Conservation (phyloP, 495 filamentous ascomycete genomes). For the Diplogelasinospora grovesii region DNA sequence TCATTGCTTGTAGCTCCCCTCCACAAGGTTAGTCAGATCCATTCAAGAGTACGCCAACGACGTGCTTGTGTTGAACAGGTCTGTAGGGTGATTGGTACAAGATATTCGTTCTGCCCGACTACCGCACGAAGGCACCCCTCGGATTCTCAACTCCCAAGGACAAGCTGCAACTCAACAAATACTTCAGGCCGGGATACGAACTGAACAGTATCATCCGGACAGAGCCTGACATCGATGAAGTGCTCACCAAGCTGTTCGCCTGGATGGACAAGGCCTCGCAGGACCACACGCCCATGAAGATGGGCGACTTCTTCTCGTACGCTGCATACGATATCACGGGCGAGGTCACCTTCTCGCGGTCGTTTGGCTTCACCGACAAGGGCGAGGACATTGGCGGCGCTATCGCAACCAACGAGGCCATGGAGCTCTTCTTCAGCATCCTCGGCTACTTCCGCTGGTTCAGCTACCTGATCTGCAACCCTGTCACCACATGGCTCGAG, state of each 20-base stretch:
- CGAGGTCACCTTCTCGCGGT: constrained; percentile 25
- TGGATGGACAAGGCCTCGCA: constrained; percentile 25
- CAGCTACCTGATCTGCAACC: constrained; percentile 34
- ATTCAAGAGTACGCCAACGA: no score
- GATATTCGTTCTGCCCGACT: constrained; percentile 32
- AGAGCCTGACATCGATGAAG: constrained; percentile 33
- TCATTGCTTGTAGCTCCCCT: constrained; percentile 19
- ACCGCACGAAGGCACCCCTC: constrained; percentile 38
- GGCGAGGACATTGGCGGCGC: constrained; percentile 35
- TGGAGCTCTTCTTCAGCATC: constrained; percentile 20
- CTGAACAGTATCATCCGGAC: constrained; percentile 36
- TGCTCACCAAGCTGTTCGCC: constrained; percentile 24
- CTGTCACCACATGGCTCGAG: constrained; percentile 32
- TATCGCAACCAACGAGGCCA: constrained; percentile 14
- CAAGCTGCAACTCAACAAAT: constrained; percentile 28
- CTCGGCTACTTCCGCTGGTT: constrained; percentile 36
- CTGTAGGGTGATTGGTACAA: constrained; percentile 17
- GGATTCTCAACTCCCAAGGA: constrained; percentile 31
- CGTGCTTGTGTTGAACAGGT: no score
- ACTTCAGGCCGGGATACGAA: constrained; percentile 31
- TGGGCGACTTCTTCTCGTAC: constrained; percentile 35
- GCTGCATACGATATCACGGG: constrained; percentile 31
- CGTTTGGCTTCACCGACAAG: constrained; percentile 35
- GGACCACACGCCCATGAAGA: constrained; percentile 15
- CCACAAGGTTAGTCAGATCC: constrained; percentile 16